Evolutionary conservation across 2,329 filamentous ascomycete genomes (phyloP).

Genomic region (Scedosporium apiospermum): DNA sequence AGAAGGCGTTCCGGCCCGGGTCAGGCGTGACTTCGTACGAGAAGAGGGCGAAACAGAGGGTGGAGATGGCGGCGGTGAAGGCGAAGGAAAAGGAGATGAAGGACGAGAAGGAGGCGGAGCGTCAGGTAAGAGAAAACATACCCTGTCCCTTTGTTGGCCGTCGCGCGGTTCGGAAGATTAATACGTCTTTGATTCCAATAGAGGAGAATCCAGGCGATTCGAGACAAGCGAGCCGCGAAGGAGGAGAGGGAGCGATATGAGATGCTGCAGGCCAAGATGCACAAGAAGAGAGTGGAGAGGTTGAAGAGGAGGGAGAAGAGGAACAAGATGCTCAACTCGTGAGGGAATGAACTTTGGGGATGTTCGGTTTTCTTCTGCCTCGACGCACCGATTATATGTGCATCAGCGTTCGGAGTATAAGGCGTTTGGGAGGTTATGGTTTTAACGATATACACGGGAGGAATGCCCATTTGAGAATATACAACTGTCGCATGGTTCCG

Average conservation of each 20-base stretch:
- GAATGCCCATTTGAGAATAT: too few species aligned
- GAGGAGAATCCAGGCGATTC: slow-evolving; percentile 69
- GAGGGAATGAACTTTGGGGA: slow-evolving; percentile 17
- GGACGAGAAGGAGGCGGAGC: slow-evolving; percentile 85
- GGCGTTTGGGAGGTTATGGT: too few species aligned
- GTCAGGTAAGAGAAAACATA: slow-evolving; percentile 51
- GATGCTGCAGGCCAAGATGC: slow-evolving; percentile 96
- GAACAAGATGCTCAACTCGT: slow-evolving; percentile 71
- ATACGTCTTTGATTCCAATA: slow-evolving; percentile 25
- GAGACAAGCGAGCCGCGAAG: slow-evolving; percentile 78
- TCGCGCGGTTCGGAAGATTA: neutral
- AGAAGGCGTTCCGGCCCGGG: slow-evolving; percentile 76
- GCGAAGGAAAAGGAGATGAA: slow-evolving; percentile 93
- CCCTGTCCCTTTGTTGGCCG: neutral
- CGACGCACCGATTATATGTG: neutral
- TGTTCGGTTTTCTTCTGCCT: neutral
- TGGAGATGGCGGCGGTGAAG: slow-evolving; percentile 67
- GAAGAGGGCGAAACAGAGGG: slow-evolving; percentile 62
- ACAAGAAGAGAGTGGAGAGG: slow-evolving; percentile 86
- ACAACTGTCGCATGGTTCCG: too few species aligned
- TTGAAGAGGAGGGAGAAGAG: slow-evolving; percentile 94
- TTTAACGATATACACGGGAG: too few species aligned
- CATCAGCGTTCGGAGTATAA: too few species aligned
- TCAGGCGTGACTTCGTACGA: slow-evolving; percentile 71
- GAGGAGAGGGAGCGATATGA: slow-evolving; percentile 89